phyloP scores from a whole-genome alignment of 208 protist genomes.

The Trypanosomatidae sp. region DNA sequence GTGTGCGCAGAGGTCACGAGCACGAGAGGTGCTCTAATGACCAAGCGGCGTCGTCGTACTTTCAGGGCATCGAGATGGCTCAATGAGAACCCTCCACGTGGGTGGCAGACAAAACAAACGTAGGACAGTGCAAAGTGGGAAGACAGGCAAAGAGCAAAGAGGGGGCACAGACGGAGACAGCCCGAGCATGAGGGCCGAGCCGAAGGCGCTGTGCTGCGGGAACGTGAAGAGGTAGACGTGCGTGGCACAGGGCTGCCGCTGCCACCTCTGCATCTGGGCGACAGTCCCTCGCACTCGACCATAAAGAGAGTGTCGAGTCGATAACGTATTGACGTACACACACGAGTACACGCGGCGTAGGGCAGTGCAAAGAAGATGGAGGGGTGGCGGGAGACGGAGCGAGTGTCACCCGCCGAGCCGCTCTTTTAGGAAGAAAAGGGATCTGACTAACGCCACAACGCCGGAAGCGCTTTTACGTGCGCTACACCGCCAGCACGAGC shows the following conservation, averaged over 20 bases:
- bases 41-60: not conserved
- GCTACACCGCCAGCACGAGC: not conserved
- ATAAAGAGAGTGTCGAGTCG: not conserved
- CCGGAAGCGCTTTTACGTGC: not conserved
- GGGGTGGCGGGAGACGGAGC: not conserved
- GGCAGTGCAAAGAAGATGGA: not conserved
- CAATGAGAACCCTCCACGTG: not conserved
- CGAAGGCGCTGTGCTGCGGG: not conserved
- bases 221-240: not conserved
- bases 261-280: not conserved
- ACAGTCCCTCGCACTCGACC: not conserved
- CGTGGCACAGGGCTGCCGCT: not conserved
- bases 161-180: too few relatives aligned
- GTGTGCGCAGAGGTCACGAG: not conserved
- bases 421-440: not conserved
- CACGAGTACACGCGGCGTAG: not conserved
- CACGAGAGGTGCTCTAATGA: not conserved
- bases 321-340: not conserved
- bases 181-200: not conserved
- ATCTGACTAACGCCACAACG: not conserved
- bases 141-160: not conserved
- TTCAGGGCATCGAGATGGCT: too few relatives aligned
- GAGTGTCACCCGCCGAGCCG: not conserved
- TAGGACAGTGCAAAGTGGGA: not conserved
- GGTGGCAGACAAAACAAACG: not conserved